A percentile compares a stretch with the other conserved stretches of the same genome.
phyloP scores from a whole-genome alignment of 2,329 filamentous ascomycete genomes.

The Neonectria neomacrospora region DNA sequence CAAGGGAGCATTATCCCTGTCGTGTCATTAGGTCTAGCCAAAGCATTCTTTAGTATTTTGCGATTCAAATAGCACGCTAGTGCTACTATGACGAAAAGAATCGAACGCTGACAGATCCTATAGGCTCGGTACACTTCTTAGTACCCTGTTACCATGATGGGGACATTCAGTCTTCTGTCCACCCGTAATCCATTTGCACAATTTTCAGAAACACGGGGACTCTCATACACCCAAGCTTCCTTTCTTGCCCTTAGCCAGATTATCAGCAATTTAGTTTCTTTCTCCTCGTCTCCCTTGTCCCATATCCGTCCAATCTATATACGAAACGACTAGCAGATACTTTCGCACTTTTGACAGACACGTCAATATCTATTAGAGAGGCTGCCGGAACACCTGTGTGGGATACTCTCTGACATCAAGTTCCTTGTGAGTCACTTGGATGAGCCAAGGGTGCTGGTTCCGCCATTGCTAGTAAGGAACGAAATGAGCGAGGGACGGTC shows the following conservation, averaged over 20 bases:
- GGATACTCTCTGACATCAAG: slow-evolving; percentile 50
- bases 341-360: slow-evolving; percentile 49
- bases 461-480: slow-evolving; percentile 14
- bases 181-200: slow-evolving; percentile 44
- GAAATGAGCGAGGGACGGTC: slow-evolving; percentile 5
- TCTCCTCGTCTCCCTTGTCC: slow-evolving; percentile 44
- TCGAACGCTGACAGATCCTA: background rate
- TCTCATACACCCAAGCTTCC: slow-evolving; percentile 44
- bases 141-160: slow-evolving; percentile 43
- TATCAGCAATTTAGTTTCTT: slow-evolving; percentile 47
- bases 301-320: slow-evolving; percentile 45
- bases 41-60: slow-evolving; percentile 51
- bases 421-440: slow-evolving; percentile 61
- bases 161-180: slow-evolving; percentile 49
- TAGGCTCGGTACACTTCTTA: slow-evolving; percentile 49
- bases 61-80: slow-evolving; percentile 45
- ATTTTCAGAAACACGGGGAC: slow-evolving; percentile 41
- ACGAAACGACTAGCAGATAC: slow-evolving; percentile 37
- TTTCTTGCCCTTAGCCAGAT: slow-evolving; percentile 48
- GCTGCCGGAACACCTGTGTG: slow-evolving; percentile 41
- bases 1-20: slow-evolving; percentile 25
- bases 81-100: accelerated
- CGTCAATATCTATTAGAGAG: slow-evolving; percentile 47
- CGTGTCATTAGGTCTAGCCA: slow-evolving; percentile 43
- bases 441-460: slow-evolving; percentile 56